These are phyloP conservation scores for Diplocarpon rosae DNA, from an alignment of 2,329 filamentous ascomycete species.

Conservation along the genomic window DNA sequence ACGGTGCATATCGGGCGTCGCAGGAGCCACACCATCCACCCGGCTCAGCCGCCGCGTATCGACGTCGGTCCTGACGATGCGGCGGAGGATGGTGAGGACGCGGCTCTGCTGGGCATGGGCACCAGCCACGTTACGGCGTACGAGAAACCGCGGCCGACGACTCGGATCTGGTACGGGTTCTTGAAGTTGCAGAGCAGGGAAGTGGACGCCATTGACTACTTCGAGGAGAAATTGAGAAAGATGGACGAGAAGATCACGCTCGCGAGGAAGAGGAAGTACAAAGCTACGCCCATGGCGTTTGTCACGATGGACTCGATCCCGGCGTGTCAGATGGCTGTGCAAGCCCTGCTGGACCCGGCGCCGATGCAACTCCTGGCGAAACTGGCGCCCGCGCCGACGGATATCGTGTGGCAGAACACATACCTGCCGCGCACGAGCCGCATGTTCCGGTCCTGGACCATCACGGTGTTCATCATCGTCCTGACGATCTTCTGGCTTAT, in stretches of 20 bases:
- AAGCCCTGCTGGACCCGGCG: conserved; percentile 83
- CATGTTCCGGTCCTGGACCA: conserved; percentile 67
- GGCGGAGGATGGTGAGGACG: conserved; percentile 42
- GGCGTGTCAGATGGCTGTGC: conserved; percentile 87
- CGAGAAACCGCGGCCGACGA: conserved; percentile 49
- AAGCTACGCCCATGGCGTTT: conserved; percentile 75
- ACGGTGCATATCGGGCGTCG: conserved; percentile 59
- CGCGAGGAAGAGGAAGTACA: conserved; percentile 65
- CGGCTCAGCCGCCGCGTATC: conserved; percentile 25
- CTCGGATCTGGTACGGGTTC: conserved; percentile 68
- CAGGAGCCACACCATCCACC: conserved; percentile 34
- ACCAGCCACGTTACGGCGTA: conserved; percentile 29
- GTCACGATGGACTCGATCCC: conserved; percentile 96
- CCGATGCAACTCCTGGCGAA: conserved; percentile 79
- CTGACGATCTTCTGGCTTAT: conserved; percentile 83
- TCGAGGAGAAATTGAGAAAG: conserved; percentile 70
- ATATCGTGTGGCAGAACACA: conserved; percentile 93
- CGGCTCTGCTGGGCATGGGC: conserved; percentile 40
- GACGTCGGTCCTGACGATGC: conserved; percentile 27
- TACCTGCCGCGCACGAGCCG: conserved; percentile 67
- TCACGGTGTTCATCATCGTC: conserved; percentile 73
- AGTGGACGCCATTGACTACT: conserved; percentile 90
- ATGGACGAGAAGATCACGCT: conserved; percentile 64
- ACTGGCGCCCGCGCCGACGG: conserved; percentile 74
- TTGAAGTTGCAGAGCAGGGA: conserved; percentile 59